Evolutionary conservation across 78 protist genomes (phyloP).

Genomic region (Polysphondylium violaceum): DNA sequence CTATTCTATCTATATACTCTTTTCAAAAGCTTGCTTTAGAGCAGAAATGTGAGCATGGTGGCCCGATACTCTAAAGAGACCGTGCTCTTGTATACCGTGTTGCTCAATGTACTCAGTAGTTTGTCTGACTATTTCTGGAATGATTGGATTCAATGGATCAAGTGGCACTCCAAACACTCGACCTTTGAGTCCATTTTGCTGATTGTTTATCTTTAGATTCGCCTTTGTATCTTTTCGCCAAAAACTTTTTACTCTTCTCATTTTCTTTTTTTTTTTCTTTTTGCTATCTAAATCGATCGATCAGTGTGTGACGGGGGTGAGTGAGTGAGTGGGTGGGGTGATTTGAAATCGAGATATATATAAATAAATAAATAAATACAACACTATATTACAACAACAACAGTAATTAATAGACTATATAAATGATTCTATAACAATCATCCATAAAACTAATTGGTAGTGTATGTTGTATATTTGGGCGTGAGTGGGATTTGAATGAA

Average conservation of each 20-base stretch:
- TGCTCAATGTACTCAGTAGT: slow-evolving; percentile 35
- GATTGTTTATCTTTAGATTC: slow-evolving; percentile 8
- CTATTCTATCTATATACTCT: background rate
- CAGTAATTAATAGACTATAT: no score
- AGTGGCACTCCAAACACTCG: background rate
- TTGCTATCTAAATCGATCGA: no score
- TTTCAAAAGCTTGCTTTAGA: slow-evolving; percentile 14
- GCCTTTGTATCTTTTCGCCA: slow-evolving; percentile 42
- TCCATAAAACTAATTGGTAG: no score
- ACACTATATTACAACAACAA: no score
- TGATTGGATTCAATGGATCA: slow-evolving; percentile 24
- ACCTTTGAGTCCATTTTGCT: background rate
- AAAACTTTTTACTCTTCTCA: slow-evolving; percentile 40
- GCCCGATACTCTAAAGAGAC: slow-evolving; percentile 61
- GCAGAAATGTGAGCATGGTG: background rate
- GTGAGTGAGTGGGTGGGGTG: no score
- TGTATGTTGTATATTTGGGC: no score
- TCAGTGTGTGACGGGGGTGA: no score
- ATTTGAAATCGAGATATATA: no score
- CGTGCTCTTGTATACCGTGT: slow-evolving; percentile 12
- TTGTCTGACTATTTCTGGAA: slow-evolving; percentile 16
- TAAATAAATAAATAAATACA: no score
- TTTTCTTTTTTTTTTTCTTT: slow-evolving; percentile 11
- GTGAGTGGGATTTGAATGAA: no score
- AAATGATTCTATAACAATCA: no score